Percentiles rank a stretch among this genome's conserved stretches.
Evolutionary conservation across 306 rosid genomes (phyloP).

Genomic region (Rosa multiflora): DNA sequence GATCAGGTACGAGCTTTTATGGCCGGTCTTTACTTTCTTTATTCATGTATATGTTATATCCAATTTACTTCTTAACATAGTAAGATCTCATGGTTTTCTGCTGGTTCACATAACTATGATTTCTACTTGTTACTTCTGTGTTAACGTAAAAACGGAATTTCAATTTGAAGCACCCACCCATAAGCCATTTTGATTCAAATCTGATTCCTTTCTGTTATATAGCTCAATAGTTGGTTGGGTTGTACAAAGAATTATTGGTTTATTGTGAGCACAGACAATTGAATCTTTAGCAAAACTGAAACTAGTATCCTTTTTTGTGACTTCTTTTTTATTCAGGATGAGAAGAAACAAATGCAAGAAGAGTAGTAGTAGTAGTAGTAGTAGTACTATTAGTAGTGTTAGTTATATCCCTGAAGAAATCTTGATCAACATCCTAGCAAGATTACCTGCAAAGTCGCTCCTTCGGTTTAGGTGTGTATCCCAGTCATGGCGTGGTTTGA

Average conservation of each 20-base stretch:
- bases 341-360: background rate
- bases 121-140: background rate
- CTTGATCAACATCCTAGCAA: background rate
- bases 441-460: background rate
- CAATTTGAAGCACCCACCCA: background rate
- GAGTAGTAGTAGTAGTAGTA: background rate
- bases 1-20: background rate
- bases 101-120: background rate
- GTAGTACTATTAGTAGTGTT: background rate
- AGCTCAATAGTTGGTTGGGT: background rate
- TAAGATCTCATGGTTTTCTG: background rate
- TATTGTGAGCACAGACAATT: background rate
- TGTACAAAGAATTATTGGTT: background rate
- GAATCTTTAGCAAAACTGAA: background rate
- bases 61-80: background rate
- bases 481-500: background rate
- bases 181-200: background rate
- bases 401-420: constrained; percentile 8
- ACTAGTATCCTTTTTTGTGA: background rate
- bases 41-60: background rate
- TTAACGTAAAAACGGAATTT: background rate
- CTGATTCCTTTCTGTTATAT: background rate
- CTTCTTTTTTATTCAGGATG: background rate
- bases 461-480: background rate
- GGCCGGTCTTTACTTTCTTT: background rate